These are phyloP conservation scores for Podaxis carcinomalis DNA, from an alignment of 768 basidiomycete species.

Conservation along the genomic window DNA sequence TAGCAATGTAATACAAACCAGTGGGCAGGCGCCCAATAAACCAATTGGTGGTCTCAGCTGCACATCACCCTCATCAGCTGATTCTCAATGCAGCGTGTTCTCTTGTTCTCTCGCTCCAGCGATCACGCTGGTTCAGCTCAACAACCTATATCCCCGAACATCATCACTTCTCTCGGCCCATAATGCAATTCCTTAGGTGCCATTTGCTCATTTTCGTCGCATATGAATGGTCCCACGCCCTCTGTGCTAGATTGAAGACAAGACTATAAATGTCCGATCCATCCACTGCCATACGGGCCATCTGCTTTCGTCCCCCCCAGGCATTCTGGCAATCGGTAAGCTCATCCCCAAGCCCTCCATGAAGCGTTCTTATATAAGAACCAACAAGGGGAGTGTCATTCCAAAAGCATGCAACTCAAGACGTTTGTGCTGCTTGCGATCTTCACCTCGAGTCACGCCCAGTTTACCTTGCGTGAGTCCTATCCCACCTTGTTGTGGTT, in stretches of 20 bases:
- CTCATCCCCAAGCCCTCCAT: neutral
- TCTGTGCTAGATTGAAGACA: neutral
- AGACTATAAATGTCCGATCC: neutral
- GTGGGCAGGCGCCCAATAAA: too few species aligned
- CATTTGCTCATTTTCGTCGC: neutral
- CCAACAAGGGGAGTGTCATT: neutral
- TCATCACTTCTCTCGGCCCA: neutral
- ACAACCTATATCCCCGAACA: neutral
- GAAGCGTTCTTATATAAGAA: neutral
- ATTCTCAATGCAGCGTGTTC: too few species aligned
- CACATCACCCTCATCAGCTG: too few species aligned
- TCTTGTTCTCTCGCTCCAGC: too few species aligned
- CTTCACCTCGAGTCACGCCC: neutral
- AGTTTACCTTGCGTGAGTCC: conserved; percentile 6
- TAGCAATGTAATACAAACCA: too few species aligned
- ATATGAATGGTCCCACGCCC: neutral
- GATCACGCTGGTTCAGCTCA: too few species aligned
- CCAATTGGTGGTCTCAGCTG: too few species aligned
- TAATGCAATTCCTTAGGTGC: neutral
- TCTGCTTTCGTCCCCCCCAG: neutral
- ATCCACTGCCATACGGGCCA: neutral
- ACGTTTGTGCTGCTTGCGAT: neutral
- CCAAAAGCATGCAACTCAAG: neutral
- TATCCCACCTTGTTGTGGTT: neutral
- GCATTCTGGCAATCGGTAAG: neutral